Evolutionary conservation across 1,284 basidiomycete genomes (phyloP), one percentile per base, ranked within the genome.

Genomic region (Cystobasidiaceae sp.): DNA sequence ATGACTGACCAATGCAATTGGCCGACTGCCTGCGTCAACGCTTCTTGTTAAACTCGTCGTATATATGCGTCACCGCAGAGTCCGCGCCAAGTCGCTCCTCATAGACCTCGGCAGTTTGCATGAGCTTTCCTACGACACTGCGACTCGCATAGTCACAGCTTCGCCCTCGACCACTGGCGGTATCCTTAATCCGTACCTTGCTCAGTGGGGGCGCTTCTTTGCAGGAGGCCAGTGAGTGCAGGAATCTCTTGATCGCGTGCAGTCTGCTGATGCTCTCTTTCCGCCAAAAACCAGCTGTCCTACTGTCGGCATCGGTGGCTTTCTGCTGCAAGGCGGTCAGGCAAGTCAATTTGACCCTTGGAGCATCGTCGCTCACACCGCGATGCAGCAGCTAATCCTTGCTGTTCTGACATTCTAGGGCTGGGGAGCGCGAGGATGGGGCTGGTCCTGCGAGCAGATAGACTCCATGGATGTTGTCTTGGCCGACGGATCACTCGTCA

Each of bases 381-480:
- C n/a, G n/a, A n/a, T n/a, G n/a, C n/a, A n/a, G n/a, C n/a, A n/a
- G n/a, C n/a, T n/a, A n/a, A 11, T 49, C 72, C n/a, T n/a, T n/a
- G n/a, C n/a, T n/a, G n/a, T n/a, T n/a, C n/a, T n/a, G n/a, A n/a
- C n/a, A n/a, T n/a, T n/a, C n/a, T n/a, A 46, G 64, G 71, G 21
- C 72, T 72, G 46, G 46, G 33, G 33, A 15, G 13, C 13, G 15
- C 46, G 46, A 9, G 46, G 46, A 13, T 49, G 74, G n/a, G 74
- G 73, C 39, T 64, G 75, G 55, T 70, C 72, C 15, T 68, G 72
- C 37, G 74, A 75, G 48, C 67, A 56, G 41, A 71, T 75, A 37
- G 61, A 75, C 37, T 65, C 70, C 49, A 70, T 72, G 8, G 73
- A 74, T 28, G 66, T 75, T n/a, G 74, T 75, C 21, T 66, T 74